Base-by-base conservation (phyloP, 2,329 filamentous ascomycete species). In the Penicillium nordicum region DNA sequence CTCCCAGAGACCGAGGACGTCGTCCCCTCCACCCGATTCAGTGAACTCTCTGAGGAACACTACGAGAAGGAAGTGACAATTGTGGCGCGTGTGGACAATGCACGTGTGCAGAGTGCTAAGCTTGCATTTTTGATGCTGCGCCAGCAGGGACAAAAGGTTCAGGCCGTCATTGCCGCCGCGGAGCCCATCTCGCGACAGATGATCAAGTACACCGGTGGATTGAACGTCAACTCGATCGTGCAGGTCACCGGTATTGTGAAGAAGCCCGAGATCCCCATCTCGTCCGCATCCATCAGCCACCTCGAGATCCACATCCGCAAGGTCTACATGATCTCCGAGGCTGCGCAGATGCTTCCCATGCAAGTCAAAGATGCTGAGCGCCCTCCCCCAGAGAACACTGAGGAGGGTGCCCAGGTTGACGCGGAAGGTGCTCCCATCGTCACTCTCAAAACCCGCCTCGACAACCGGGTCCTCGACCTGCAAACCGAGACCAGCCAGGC, bases 401-500 rank as follows among this genome's bases (percentile, higher is more conserved):
- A 80, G 57, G 78, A 81, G 58, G 75, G 77, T 48, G 67, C 67
- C 42, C 73, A 79, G 58, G 76, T 80, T 52, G 82, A 82, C 57
- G 78, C 80, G 10, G 78, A 79, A 30, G 79, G 78, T 40, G 72
- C 79, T 48, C 90, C 92, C 1, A 83, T 89, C 50, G 92, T 95
- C 30, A 88, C 85, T 58, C 85, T 97, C 73, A 85, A 87, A 69
- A 95, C 91, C 1, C 87, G 93, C 65, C 84, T 97, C 49, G 89
- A 96, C 80, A 96, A 97, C 82, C 87, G 90, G 58, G 90, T 90
- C 50, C 89, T 99, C 79, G 92, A 97, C 78, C 89, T 97, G 71
- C 88, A 94, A 55, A 90, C 91, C 1, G 90, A 92, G 60, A 88
- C 95, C 60, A 95, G 94, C 77, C 90, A 95, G 73, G 91, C 92